Evolutionary conservation across 495 filamentous ascomycete species (phyloP), one percentile per base, ranked within the genome.

Genomic region (Penicillium daleae): DNA sequence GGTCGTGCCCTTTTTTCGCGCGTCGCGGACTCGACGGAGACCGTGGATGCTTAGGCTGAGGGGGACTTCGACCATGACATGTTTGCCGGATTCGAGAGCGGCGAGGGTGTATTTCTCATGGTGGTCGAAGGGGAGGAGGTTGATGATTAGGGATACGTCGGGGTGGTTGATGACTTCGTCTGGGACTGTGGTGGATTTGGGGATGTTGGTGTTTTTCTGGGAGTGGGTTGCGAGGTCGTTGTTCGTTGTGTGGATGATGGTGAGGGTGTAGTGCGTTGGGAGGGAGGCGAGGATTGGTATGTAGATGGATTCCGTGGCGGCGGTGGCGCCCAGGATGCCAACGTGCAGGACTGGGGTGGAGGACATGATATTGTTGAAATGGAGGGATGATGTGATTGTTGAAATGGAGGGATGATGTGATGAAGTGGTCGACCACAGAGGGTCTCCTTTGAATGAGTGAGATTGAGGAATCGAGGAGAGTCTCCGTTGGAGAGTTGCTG

Each of bases 51-150:
- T 76, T 53, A 83, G 65, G 55, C 82, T 77, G 15, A 87, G 66
- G 2, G 84, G 86, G 48, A 83, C 81, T 63, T 87, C 83, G 33
- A 87, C 72, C 65, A 88, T 78, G 60, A 82, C 80, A 50, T 82
- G 71, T 64, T 88, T 88, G 26, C 75, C 77, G 8, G 77, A 65
- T 56, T 79, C 49, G 1, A 88, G 73, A 10, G 83, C 84, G 22
- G 75, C 70, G 44, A 86, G 71, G 42, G 77, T 79, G 66, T 82
- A 76, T 48, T 70, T 55, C 46, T 75, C 80, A 67, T 86, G 86
- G 62, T 72, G 82, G 56, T 80, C 82, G 61, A 84, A 79, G 33
- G 78, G 72, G 57, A 79, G 80, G 65, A 81, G 74, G 69, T 81
- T 81, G 46, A 87, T 72, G 57, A 87, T 74, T 3, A 86, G 71